Conservation (phyloP, 352 stramenopile genomes). For the Pythium periplocum region DNA sequence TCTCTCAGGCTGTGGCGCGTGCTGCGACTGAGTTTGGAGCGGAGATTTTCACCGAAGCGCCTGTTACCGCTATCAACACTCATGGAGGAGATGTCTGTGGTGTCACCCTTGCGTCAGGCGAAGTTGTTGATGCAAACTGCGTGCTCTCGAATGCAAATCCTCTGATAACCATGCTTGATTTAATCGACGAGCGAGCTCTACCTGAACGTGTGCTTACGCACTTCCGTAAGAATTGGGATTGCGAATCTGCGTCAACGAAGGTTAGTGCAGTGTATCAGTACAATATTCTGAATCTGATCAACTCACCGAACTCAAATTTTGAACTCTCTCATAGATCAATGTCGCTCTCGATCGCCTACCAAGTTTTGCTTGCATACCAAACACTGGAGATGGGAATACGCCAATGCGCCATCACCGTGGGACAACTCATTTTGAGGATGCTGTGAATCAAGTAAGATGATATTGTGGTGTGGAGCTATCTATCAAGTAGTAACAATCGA, state of each 20-base stretch:
- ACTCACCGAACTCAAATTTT: background rate
- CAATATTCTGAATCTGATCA: background rate
- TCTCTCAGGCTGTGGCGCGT: slow-evolving; percentile 62
- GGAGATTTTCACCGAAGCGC: slow-evolving; percentile 62
- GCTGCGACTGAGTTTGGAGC: slow-evolving; percentile 60
- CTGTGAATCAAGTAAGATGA: slow-evolving; percentile 42
- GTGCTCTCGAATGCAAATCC: slow-evolving; percentile 85
- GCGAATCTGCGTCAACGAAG: slow-evolving; percentile 76
- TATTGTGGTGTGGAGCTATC: background rate
- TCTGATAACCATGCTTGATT: slow-evolving; percentile 74
- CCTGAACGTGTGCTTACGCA: slow-evolving; percentile 55
- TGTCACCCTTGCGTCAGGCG: slow-evolving; percentile 57
- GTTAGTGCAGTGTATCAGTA: slow-evolving; percentile 14
- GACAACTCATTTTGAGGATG: slow-evolving; percentile 89
- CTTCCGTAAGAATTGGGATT: slow-evolving; percentile 79
- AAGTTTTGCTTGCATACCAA: slow-evolving; percentile 80
- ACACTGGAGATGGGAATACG: slow-evolving; percentile 42
- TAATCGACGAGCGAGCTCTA: slow-evolving; percentile 56
- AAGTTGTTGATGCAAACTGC: slow-evolving; percentile 38
- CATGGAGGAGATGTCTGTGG: slow-evolving; percentile 37
- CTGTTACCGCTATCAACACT: slow-evolving; percentile 62
- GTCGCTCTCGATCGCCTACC: slow-evolving; percentile 76
- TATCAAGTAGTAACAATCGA: background rate
- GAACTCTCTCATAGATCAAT: slow-evolving; percentile 68
- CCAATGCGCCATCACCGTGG: slow-evolving; percentile 79